A percentile compares a stretch with the other conserved stretches of the same genome.
Evolutionary conservation across 108 stramenopile species (phyloP).

Genomic region (Cyclotella kingstonii): DNA sequence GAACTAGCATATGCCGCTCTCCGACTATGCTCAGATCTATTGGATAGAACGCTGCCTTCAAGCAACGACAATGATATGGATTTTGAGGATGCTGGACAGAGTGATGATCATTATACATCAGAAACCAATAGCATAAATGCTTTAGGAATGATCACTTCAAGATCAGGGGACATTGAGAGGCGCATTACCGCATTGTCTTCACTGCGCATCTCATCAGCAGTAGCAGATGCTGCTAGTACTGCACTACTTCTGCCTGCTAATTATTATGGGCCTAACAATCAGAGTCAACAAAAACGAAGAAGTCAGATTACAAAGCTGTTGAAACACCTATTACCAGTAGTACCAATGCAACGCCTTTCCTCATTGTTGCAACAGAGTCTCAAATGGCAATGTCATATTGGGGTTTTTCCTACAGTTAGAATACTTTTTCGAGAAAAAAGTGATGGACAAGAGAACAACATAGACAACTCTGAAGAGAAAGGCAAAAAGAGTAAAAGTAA

Average conservation of each 20-base stretch:
- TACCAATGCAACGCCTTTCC: conserved; percentile 71
- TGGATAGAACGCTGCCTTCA: conserved; percentile 18
- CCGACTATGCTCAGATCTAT: conserved; percentile 30
- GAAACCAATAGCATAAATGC: background rate
- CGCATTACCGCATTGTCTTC: conserved; percentile 60
- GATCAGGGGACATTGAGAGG: conserved; percentile 59
- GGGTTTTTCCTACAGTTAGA: conserved; percentile 57
- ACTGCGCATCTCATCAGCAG: conserved; percentile 15
- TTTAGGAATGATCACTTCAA: conserved; percentile 30
- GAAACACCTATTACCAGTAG: conserved; percentile 51
- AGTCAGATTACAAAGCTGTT: conserved; percentile 61
- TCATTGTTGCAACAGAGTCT: conserved; percentile 89
- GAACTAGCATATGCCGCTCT: conserved; percentile 54
- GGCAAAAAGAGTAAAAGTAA: conserved; percentile 29
- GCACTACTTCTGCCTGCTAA: conserved; percentile 33
- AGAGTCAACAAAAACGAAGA: conserved; percentile 60
- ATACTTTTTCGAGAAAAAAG: conserved; percentile 25
- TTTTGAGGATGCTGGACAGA: background rate
- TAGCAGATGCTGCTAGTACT: background rate
- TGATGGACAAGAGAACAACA: conserved; percentile 28
- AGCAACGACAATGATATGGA: conserved; percentile 19
- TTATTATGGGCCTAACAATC: conserved; percentile 46
- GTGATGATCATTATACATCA: background rate
- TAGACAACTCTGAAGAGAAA: conserved; percentile 30
- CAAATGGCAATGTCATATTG: conserved; percentile 84